Evolutionary conservation across 2,329 filamentous ascomycete species (phyloP).

Genomic region (Colletotrichum zoysiae): DNA sequence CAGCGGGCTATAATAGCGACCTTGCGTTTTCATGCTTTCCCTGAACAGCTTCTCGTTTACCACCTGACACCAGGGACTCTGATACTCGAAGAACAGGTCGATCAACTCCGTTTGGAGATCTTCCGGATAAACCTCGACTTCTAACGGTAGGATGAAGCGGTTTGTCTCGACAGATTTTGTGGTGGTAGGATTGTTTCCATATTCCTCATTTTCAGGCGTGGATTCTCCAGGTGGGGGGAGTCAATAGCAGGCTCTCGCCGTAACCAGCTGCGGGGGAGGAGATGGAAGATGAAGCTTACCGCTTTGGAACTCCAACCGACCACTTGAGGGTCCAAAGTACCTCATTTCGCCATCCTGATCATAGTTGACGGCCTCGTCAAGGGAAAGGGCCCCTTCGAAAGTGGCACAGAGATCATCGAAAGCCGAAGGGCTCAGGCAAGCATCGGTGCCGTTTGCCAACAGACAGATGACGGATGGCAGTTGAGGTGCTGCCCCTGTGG

Average conservation of each 20-base stretch:
- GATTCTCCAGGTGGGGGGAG: not conserved
- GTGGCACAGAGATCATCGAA: conserved; percentile 39
- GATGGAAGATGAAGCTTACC: not conserved
- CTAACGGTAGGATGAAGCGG: conserved; percentile 30
- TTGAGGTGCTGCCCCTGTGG: conserved; percentile 13
- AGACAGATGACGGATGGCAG: conserved; percentile 19
- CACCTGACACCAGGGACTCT: conserved; percentile 53
- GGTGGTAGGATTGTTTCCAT: conserved; percentile 22
- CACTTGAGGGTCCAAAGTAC: conserved; percentile 54
- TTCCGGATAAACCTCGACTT: conserved; percentile 34
- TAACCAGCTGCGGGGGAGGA: not conserved
- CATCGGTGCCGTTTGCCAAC: conserved; percentile 32
- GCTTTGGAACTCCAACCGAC: conserved; percentile 49
- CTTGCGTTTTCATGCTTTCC: conserved; percentile 45
- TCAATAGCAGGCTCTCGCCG: not conserved
- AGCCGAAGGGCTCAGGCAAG: conserved; percentile 20
- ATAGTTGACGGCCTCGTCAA: conserved; percentile 53
- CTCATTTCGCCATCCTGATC: conserved; percentile 51
- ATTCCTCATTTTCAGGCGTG: conserved; percentile 26
- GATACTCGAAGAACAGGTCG: conserved; percentile 53
- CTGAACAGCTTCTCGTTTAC: conserved; percentile 53
- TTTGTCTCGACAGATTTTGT: conserved; percentile 25
- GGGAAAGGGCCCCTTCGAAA: conserved; percentile 50
- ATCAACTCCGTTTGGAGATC: conserved; percentile 49
- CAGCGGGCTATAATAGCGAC: conserved; percentile 49